phyloP scores from a whole-genome alignment of 148 eudicot genomes.

The Heliosperma pusillum region DNA sequence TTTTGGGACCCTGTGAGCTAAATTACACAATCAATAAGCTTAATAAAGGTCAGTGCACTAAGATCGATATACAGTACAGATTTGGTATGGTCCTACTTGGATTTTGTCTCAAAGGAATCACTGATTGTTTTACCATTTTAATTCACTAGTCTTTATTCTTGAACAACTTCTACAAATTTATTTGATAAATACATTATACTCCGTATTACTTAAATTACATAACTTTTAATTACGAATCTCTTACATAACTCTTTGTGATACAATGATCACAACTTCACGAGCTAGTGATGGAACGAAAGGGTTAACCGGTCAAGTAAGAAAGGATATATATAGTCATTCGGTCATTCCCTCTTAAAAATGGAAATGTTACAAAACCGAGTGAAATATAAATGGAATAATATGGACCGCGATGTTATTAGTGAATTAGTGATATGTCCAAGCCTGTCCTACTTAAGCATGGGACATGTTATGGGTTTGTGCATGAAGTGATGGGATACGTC shows the following conservation, averaged over 20 bases:
- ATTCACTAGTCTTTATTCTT: neutral
- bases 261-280: too few species aligned
- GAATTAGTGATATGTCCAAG: neutral
- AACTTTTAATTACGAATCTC: too few species aligned
- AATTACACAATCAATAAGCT: neutral
- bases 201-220: too few species aligned
- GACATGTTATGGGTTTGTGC: neutral
- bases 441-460: neutral
- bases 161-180: too few species aligned
- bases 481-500: neutral
- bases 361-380: too few species aligned
- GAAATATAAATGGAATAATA: neutral
- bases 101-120: conserved; percentile 4
- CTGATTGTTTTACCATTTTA: neutral
- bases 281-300: too few species aligned
- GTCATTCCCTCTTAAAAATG: too few species aligned
- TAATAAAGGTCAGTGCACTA: conserved; percentile 1
- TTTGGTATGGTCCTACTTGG: conserved; percentile 2
- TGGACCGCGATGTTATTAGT: neutral
- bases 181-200: too few species aligned
- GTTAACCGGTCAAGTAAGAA: too few species aligned
- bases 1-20: neutral
- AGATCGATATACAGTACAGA: neutral
- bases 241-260: too few species aligned
- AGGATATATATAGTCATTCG: too few species aligned